phyloP scores from a whole-genome alignment of 2,329 filamentous ascomycete species.

The Chaetomiaceae sp. region DNA sequence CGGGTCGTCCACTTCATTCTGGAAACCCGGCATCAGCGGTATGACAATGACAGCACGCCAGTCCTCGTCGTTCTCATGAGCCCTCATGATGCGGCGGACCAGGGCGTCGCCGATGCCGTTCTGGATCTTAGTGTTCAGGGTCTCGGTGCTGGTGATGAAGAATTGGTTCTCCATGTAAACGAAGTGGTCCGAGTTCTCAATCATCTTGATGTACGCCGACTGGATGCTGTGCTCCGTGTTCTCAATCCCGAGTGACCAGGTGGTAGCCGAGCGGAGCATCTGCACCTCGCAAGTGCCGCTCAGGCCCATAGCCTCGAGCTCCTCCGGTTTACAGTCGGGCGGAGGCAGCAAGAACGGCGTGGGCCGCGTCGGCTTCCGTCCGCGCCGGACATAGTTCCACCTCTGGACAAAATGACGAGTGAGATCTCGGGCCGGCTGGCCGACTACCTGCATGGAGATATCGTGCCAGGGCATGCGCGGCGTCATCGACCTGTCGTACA shows the following conservation, averaged over 20 bases:
- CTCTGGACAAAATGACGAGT: constrained; percentile 95
- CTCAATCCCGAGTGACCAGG: constrained; percentile 88
- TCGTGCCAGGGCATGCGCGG: constrained; percentile 99
- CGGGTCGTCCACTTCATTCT: constrained; percentile 89
- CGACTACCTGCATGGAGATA: constrained; percentile 94
- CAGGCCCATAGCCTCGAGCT: constrained; percentile 80
- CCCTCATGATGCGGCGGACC: constrained; percentile 83
- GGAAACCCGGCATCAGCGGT: constrained; percentile 95
- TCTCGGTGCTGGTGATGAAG: constrained; percentile 89
- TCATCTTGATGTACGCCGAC: constrained; percentile 90
- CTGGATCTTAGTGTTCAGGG: constrained; percentile 78
- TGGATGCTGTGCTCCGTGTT: constrained; percentile 91
- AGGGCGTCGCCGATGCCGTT: constrained; percentile 93
- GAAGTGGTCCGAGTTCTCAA: constrained; percentile 91
- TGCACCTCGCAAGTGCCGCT: constrained; percentile 95
- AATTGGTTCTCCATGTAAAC: constrained; percentile 99
- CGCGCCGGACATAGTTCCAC: constrained; percentile 94
- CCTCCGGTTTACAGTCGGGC: constrained; percentile 80
- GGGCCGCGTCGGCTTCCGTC: constrained; percentile 86
- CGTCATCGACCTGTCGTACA: constrained; percentile 87
- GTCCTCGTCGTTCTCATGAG: constrained; percentile 74
- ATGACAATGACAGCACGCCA: constrained; percentile 90
- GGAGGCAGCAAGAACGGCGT: constrained; percentile 90
- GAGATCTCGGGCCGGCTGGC: constrained; percentile 87
- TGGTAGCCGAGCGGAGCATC: constrained; percentile 80